Evolutionary conservation across 2,329 filamentous ascomycete species (phyloP), one percentile per base, ranked within the genome.

Genomic region (Paecilomyces variotii): DNA sequence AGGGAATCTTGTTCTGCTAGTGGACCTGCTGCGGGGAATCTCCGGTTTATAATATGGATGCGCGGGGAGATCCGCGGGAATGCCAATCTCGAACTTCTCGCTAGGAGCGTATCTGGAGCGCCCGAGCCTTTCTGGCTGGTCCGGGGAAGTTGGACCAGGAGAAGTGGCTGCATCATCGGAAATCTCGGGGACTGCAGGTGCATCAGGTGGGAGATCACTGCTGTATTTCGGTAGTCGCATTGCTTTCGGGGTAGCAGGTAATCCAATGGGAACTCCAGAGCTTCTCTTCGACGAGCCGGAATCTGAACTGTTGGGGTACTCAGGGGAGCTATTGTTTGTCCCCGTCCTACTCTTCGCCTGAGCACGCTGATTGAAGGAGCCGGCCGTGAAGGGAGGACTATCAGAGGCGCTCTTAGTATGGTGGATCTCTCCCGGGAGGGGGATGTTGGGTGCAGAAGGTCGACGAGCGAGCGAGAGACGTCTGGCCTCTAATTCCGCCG

Each of bases 201-300:
- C 77, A 32, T 81, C 78, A 34, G 76, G 72, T 52, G 79, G 76
- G 34, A 65, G 60, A 55, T 68, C 68, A 52, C 65, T 67, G 71
- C 82, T 81, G 64, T 93, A 86, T 51, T 90, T 85, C 1, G 84
- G 83, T 70, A 95, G 85, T 24, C 89, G 85, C 91, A 97, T 96
- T 0, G 91, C 91, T 76, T 90, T 87, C 30, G 93, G 92, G 0
- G 92, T 97, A 1, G 91, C 90, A 12, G 93, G 91, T n/a, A 96
- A 82, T 0, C 91, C 92, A 56, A 93, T 82, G 4, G 83, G 81
- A 1, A 68, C 69, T 1, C 77, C 77, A 12, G 80, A 80, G 2
- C 78, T 75, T 1, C 76, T 77, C 14, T 74, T 74, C 6, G 72
- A 70, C 0, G 73, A 74, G 57, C 66, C 68, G 0, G 75, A 76